Evolutionary conservation across 169 alveolate species (phyloP).

Genomic region (Plasmodium falciparum): DNA sequence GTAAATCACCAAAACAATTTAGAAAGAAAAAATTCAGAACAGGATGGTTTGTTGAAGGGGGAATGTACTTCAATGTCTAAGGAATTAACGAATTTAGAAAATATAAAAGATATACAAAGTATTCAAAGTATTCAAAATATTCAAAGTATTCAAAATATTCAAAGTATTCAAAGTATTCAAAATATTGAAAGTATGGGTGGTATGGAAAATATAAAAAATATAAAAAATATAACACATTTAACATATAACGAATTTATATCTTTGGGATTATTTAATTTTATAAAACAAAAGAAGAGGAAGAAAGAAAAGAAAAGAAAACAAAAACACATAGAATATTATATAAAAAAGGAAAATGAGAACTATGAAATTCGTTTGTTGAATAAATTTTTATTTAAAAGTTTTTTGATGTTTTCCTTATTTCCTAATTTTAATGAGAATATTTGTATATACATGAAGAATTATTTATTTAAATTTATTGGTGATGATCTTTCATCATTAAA

Average conservation of each 20-base stretch:
- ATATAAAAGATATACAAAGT: too few relatives aligned
- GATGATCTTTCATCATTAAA: conserved; percentile 25
- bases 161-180: too few relatives aligned
- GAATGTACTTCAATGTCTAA: too few relatives aligned
- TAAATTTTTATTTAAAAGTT: conserved; percentile 37
- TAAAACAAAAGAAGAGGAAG: conserved; percentile 8
- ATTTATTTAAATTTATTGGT: conserved; percentile 37
- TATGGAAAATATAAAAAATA: background rate
- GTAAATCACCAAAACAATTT: too few relatives aligned
- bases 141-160: too few relatives aligned
- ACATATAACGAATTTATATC: conserved; percentile 21
- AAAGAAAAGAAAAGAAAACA: background rate
- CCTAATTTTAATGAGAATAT: conserved; percentile 72
- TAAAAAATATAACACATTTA: conserved; percentile 12
- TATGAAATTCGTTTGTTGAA: conserved; percentile 52
- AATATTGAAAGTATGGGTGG: too few relatives aligned
- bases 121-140: too few relatives aligned
- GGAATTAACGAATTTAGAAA: too few relatives aligned
- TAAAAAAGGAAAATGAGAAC: conserved; percentile 8
- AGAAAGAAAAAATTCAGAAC: too few relatives aligned
- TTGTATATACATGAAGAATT: conserved; percentile 28
- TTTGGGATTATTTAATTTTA: conserved; percentile 36
- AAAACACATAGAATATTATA: background rate
- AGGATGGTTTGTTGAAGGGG: too few relatives aligned
- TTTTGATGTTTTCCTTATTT: conserved; percentile 17